These are phyloP conservation scores for Quercus gilva DNA, from an alignment of 306 rosid species.

Conservation along the genomic window DNA sequence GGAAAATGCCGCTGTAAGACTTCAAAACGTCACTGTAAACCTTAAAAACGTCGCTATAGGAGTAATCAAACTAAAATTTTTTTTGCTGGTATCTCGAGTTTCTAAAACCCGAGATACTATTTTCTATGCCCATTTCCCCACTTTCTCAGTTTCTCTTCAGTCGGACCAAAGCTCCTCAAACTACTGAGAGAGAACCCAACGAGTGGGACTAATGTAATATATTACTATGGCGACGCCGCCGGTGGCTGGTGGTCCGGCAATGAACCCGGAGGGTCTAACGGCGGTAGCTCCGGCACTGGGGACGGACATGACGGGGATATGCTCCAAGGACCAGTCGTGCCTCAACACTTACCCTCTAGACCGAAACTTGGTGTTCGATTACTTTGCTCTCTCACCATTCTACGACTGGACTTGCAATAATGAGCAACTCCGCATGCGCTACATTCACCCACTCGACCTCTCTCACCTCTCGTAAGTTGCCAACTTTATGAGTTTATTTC, in stretches of 20 bases:
- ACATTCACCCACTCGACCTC: constrained; percentile 79
- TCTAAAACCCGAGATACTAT: too few species aligned
- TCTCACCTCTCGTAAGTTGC: constrained; percentile 63
- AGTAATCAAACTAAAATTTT: too few species aligned
- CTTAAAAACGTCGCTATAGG: too few species aligned
- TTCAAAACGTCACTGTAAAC: too few species aligned
- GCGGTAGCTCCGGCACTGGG: constrained; percentile 58
- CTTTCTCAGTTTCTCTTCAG: too few species aligned
- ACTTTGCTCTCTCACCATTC: constrained; percentile 81
- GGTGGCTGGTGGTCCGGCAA: constrained; percentile 34
- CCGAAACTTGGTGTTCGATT: constrained; percentile 73
- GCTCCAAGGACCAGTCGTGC: constrained; percentile 92
- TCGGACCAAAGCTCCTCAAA: too few species aligned
- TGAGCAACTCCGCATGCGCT: constrained; percentile 87
- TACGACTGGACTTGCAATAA: constrained; percentile 90
- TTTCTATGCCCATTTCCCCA: too few species aligned
- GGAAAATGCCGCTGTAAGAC: too few species aligned
- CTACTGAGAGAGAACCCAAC: too few species aligned
- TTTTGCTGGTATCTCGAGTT: too few species aligned
- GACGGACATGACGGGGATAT: constrained; percentile 91
- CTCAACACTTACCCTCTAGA: constrained; percentile 80
- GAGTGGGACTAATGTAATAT: too few species aligned
- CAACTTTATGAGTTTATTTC: not conserved
- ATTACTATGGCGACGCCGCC: constrained; percentile 54
- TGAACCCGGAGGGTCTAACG: not conserved